Conservation (phyloP, 2,329 filamentous ascomycete genomes). For the Sarocladiaceae sp. region DNA sequence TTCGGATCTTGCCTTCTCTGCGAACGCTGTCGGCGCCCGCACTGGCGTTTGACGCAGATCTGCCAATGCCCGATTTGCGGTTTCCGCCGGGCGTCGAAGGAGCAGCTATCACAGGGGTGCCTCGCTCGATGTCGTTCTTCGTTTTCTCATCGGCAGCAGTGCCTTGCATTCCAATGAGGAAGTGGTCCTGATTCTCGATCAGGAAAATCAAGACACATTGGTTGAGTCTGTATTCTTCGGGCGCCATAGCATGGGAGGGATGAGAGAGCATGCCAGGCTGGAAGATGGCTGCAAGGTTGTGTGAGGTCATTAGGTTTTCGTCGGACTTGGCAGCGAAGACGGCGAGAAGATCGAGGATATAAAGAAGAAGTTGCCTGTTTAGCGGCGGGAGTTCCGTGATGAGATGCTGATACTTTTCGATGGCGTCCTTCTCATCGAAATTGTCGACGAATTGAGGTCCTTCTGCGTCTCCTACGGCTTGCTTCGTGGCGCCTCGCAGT, state of each 20-base stretch:
- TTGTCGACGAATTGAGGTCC: slow-evolving; percentile 63
- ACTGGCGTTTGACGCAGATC: slow-evolving; percentile 83
- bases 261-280: slow-evolving; percentile 95
- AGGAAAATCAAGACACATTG: slow-evolving; percentile 97
- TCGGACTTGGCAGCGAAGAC: slow-evolving; percentile 97
- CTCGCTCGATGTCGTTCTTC: slow-evolving; percentile 59
- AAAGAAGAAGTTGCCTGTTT: slow-evolving; percentile 88
- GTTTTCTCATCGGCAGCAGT: slow-evolving; percentile 90
- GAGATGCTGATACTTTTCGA: slow-evolving; percentile 75
- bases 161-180: slow-evolving; percentile 96
- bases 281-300: slow-evolving; percentile 93
- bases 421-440: slow-evolving; percentile 60
- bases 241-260: slow-evolving; percentile 90
- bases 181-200: slow-evolving; percentile 97
- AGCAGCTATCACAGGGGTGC: slow-evolving; percentile 44
- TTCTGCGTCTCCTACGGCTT: slow-evolving; percentile 64
- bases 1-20: slow-evolving; percentile 69
- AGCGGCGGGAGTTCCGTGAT: slow-evolving; percentile 90
- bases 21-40: slow-evolving; percentile 82
- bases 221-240: slow-evolving; percentile 86
- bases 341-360: slow-evolving; percentile 90
- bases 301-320: slow-evolving; percentile 92
- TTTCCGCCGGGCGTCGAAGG: slow-evolving; percentile 34
- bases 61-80: slow-evolving; percentile 44
- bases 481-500: slow-evolving; percentile 63